These are phyloP conservation scores for Gossypium herbaceum DNA, from an alignment of 345 rosid genomes.

Conservation along the genomic window DNA sequence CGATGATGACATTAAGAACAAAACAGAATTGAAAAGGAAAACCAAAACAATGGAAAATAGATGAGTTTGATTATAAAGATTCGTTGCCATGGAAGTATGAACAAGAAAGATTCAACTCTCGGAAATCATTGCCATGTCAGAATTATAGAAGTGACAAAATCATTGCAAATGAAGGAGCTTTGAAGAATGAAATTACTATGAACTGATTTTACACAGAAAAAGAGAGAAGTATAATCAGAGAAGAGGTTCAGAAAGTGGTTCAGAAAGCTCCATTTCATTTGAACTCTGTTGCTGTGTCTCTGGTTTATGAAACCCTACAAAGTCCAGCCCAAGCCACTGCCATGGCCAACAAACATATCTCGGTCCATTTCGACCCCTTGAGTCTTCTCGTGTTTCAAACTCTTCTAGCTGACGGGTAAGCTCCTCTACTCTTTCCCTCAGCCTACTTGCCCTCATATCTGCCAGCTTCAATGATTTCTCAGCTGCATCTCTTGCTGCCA, in stretches of 20 bases:
- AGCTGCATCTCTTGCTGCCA: constrained; percentile 99
- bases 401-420: constrained; percentile 80
- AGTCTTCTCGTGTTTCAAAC: constrained; percentile 65
- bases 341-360: constrained; percentile 97
- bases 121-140: neutral
- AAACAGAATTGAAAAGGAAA: neutral
- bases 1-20: neutral
- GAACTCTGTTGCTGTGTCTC: constrained; percentile 50
- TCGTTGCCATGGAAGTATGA: neutral
- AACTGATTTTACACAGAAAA: constrained; percentile 19
- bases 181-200: constrained; percentile 3
- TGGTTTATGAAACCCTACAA: constrained; percentile 56
- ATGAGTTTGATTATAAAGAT: neutral
- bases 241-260: constrained; percentile 41
- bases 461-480: constrained; percentile 87
- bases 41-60: neutral
- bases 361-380: constrained; percentile 40
- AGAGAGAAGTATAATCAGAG: constrained; percentile 36
- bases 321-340: constrained; percentile 96
- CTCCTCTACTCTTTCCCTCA: constrained; percentile 90
- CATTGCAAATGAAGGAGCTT: constrained; percentile 4
- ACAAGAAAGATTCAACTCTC: neutral
- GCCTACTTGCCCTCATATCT: constrained; percentile 79
- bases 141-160: neutral
- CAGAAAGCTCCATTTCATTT: constrained; percentile 94